Evolutionary conservation across 495 filamentous ascomycete species (phyloP).

Genomic region (Tuber brumale): DNA sequence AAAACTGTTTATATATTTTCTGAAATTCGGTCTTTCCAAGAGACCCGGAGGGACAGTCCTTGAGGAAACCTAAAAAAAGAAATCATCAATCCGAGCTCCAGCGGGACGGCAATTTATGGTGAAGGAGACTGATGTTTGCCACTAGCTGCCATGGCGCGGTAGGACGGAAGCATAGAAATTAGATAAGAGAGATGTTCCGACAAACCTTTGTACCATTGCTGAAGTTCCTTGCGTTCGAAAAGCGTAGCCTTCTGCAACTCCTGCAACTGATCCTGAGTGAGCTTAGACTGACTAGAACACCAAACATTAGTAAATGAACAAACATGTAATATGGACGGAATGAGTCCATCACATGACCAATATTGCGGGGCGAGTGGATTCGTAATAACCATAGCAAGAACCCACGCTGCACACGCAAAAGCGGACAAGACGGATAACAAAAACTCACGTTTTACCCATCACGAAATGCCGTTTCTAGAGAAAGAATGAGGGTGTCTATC

Average conservation of each 20-base stretch:
- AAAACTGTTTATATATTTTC: slow-evolving; percentile 99
- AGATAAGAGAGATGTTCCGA: background rate
- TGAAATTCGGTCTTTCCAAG: slow-evolving; percentile 97
- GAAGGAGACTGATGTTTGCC: background rate
- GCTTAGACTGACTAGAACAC: slow-evolving; percentile 71
- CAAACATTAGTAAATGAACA: background rate
- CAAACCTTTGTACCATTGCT: slow-evolving; percentile 99
- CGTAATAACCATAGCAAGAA: background rate
- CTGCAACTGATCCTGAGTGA: slow-evolving; percentile 85
- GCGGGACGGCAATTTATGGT: background rate
- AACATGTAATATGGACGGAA: slow-evolving; percentile 5
- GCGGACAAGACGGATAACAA: slow-evolving; percentile 11
- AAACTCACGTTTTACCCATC: slow-evolving; percentile 50
- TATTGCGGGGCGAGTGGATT: background rate
- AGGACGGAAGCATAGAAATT: background rate
- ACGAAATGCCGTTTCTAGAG: slow-evolving; percentile 17
- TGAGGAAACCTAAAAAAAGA: slow-evolving; percentile 70
- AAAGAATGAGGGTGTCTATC: background rate
- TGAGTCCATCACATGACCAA: slow-evolving; percentile 1
- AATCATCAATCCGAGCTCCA: slow-evolving; percentile 5
- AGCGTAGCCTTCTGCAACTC: slow-evolving; percentile 94
- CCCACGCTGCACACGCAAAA: slow-evolving; percentile 17
- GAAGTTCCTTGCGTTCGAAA: slow-evolving; percentile 99
- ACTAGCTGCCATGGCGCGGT: background rate
- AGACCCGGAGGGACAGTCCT: slow-evolving; percentile 94